phyloP scores from a whole-genome alignment of 345 rosid species.

The Gossypium ekmanianum region DNA sequence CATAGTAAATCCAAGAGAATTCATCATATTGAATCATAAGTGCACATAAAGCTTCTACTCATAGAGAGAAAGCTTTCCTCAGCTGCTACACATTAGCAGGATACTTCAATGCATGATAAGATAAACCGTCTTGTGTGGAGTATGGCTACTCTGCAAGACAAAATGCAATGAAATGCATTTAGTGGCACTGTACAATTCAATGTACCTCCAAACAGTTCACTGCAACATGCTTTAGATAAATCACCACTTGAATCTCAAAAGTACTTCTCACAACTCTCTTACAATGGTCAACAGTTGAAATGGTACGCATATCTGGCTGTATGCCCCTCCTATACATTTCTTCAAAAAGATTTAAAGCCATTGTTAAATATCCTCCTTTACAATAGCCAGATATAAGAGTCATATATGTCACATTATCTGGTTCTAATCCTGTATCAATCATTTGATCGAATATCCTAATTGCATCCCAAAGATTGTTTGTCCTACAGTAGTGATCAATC shows the following conservation, averaged over 20 bases:
- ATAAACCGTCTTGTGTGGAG: neutral
- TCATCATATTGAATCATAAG: slow-evolving; percentile 3
- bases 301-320: slow-evolving; percentile 21
- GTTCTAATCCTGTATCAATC: slow-evolving; percentile 51
- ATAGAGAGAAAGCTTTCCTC: neutral
- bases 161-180: neutral
- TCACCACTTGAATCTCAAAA: slow-evolving; percentile 1
- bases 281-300: slow-evolving; percentile 20
- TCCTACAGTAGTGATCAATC: slow-evolving; percentile 54
- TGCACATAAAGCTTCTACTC: neutral
- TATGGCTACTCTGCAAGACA: slow-evolving; percentile 3
- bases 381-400: slow-evolving; percentile 48
- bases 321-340: slow-evolving; percentile 40
- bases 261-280: slow-evolving; percentile 17
- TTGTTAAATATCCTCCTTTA: slow-evolving; percentile 36
- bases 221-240: neutral
- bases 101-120: slow-evolving; percentile 1
- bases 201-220: neutral
- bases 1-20: neutral
- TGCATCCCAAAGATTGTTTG: slow-evolving; percentile 42
- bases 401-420: slow-evolving; percentile 54
- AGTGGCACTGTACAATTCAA: neutral
- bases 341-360: slow-evolving; percentile 36
- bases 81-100: neutral
- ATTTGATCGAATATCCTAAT: slow-evolving; percentile 37